Evolutionary conservation across 495 filamentous ascomycete genomes (phyloP).

Genomic region (Aspergillus heteromorphus): DNA sequence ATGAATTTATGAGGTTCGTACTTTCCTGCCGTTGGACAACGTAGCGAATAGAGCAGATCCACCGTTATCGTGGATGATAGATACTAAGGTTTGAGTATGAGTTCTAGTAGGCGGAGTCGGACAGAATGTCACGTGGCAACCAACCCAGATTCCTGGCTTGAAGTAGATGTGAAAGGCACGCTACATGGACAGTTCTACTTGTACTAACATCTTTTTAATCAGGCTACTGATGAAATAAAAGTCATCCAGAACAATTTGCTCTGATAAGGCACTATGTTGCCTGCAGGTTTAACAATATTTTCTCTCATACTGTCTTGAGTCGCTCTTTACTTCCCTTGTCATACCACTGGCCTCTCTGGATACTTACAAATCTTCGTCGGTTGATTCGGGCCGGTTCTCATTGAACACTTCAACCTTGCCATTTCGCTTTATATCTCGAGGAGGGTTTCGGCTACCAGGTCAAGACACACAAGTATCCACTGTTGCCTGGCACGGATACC

Average conservation of each 20-base stretch:
- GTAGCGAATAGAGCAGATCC: not conserved
- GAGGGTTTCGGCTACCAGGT: not conserved
- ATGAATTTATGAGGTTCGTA: not conserved
- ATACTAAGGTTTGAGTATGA: not conserved
- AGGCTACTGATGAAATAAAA: not conserved
- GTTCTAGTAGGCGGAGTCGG: not conserved
- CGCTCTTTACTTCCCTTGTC: not conserved
- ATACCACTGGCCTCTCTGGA: not conserved
- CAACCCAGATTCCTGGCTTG: no score
- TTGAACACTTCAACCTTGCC: not conserved
- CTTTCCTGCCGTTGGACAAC: not conserved
- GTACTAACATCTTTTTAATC: not conserved
- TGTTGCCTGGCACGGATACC: not conserved
- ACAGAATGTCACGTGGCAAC: not conserved
- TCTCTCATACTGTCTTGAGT: not conserved
- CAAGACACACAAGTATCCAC: not conserved
- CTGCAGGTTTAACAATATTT: not conserved
- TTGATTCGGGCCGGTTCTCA: not conserved
- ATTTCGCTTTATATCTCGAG: no score
- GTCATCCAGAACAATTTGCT: not conserved
- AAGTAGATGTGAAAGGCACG: no score
- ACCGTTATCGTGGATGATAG: not conserved
- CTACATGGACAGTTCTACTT: no score
- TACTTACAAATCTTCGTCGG: not conserved
- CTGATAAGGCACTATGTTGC: not conserved